Conservation (phyloP, 1,284 basidiomycete species). For the Irpex sp. region DNA sequence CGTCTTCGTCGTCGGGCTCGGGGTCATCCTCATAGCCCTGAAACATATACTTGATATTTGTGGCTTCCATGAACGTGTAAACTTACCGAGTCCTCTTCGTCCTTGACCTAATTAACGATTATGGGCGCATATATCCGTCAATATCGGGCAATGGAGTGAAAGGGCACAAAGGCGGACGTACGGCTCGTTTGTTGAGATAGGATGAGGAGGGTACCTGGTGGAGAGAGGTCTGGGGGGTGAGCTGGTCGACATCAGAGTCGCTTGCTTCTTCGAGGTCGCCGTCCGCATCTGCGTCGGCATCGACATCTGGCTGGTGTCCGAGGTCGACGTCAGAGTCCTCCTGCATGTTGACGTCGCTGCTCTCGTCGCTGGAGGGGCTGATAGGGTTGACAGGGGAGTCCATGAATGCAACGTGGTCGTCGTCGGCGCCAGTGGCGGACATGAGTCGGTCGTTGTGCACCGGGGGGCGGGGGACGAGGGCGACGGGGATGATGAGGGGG, state of each 20-base stretch:
- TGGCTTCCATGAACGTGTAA: conserved; percentile 17
- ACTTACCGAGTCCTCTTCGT: conserved; percentile 68
- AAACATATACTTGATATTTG: conserved; percentile 20
- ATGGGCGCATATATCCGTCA: conserved; percentile 13
- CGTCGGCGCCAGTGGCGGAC: conserved; percentile 34
- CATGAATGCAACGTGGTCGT: conserved; percentile 32
- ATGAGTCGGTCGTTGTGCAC: conserved; percentile 27
- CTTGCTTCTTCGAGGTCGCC: conserved; percentile 32
- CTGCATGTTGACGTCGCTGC: conserved; percentile 32
- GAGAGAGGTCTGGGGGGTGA: conserved; percentile 21
- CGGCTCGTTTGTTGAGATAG: conserved; percentile 27
- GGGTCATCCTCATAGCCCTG: conserved; percentile 68
- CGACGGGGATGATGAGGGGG: conserved; percentile 25
- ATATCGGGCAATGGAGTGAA: conserved; percentile 12
- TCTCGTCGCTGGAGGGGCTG: conserved; percentile 23
- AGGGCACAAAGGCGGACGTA: conserved; percentile 22
- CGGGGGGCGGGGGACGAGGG: conserved; percentile 26
- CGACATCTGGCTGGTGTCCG: conserved; percentile 25
- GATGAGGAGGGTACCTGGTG: conserved; percentile 25
- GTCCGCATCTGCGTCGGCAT: conserved; percentile 42
- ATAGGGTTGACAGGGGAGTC: conserved; percentile 21
- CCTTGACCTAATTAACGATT: conserved; percentile 33
- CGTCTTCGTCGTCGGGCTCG: conserved; percentile 45
- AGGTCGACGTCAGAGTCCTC: conserved; percentile 43
- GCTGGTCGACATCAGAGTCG: conserved; percentile 25